Evolutionary conservation across 1,284 basidiomycete genomes (phyloP), one percentile per base, ranked within the genome.

Genomic region (Gymnopus androsaceus): DNA sequence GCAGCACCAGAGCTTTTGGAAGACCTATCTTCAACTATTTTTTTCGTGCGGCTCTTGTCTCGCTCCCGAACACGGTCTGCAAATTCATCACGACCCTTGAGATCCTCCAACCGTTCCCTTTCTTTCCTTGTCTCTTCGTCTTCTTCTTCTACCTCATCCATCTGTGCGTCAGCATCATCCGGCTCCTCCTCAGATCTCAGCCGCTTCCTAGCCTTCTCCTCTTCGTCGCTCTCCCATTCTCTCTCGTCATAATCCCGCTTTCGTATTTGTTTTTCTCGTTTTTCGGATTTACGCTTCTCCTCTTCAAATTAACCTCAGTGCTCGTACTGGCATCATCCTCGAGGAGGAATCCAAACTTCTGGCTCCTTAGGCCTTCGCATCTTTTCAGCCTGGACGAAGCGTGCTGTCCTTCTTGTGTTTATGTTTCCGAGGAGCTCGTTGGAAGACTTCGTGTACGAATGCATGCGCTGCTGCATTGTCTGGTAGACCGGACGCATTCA

Each of bases 41-140:
- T 91, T 75, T 95, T 96, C 37, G 90, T 93, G 69, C 82, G 83
- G 71, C 93, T 89, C 65, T 83, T 81, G 72, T 99, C 95, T 58
- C 89, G 87, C 56, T 89, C 82, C 65, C 84, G 85, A 64, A 98
- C 84, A 4, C 96, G 87, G 61, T 92, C 87, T 0, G 96, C 91
- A 65, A 98, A 98, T 33, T 90, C 95, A 69, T 99, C 96, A 58
- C 96, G 81, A 61, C 98, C 96, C 56, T 83, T 80, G 12, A 92
- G 62, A 65, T 99, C 96, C 66, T 88, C 83, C 52, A 87, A 59
- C 25, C 93, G 79, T 66, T 95, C 90, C 41, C 84, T 77, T 72
- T 95, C 94, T 64, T 71, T 81, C 46, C 87, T 78, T 33, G 74
- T 75, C 4, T 86, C 88, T 65, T 90, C 88, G 61, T 88, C 89